Evolutionary conservation across 1,284 basidiomycete genomes (phyloP), one percentile per base, ranked within the genome.

Genomic region (Austropuccinia psidii): DNA sequence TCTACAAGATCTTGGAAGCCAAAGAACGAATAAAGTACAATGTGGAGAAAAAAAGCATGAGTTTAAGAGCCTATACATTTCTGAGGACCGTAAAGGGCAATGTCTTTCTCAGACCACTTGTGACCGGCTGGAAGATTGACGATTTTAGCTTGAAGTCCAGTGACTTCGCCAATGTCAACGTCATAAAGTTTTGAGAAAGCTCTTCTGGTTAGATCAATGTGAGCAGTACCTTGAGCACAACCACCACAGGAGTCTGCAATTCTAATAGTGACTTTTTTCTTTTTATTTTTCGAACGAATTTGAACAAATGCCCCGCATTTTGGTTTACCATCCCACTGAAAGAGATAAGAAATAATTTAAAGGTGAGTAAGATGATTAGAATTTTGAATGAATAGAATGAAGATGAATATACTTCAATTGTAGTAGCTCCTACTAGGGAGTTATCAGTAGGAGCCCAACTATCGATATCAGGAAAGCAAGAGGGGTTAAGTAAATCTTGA

Each of bases 361-460:
- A 5, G 4, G 43, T 35, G 9, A 7, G 29, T 19, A 17, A 17
- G 4, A 55, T 43, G 1, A 1, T 19, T 19, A 19, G 8, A 9
- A 57, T 57, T 27, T 21, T 17, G 21, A 37, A 13, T 35, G 4
- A 27, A 11, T 58, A 11, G 27, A 1, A 3, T 19, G 5, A 11
- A 35, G 24, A 3, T 41, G 37, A 5, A 43, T 29, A 47, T 31
- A 70, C 67, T 0, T 47, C 31, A 49, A 70, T 70, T 5, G 67
- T 70, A n/a, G 50, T 45, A 17, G 67, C 67, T 43, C 39, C 67
- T 29, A 70, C 67, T 43, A 60, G 45, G 8, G 67, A 70, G 13
- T 60, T 33, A 33, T 70, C 67, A 17, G 67, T 70, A 31, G 67
- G 67, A n/a, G 67, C 67, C 67, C 67, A 70, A 17, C 47, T 35